phyloP scores from a whole-genome alignment of 495 filamentous ascomycete genomes.

The Penicillium crystallinum region DNA sequence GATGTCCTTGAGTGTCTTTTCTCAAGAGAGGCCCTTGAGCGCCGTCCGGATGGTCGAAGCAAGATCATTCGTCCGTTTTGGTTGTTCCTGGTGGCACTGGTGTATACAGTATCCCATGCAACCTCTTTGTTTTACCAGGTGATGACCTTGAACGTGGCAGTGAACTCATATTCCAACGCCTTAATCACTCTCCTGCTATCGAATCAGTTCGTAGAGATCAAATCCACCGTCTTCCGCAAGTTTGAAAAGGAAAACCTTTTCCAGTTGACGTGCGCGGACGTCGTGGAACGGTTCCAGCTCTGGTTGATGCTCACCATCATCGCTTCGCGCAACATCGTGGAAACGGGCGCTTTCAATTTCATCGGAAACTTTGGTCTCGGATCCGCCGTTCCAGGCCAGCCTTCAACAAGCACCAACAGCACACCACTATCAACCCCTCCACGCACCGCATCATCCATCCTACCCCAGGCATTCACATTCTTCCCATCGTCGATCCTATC shows the following conservation, averaged over 20 bases:
- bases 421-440: conserved; percentile 44
- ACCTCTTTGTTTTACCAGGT: conserved; percentile 93
- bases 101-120: conserved; percentile 83
- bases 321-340: conserved; percentile 88
- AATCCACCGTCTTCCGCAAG: conserved; percentile 93
- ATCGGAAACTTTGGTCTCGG: conserved; percentile 30
- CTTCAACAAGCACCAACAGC: conserved; percentile 40
- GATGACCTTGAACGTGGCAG: conserved; percentile 93
- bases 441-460: conserved; percentile 54
- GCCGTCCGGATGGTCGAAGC: conserved; percentile 80
- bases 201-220: conserved; percentile 98
- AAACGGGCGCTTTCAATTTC: conserved; percentile 62
- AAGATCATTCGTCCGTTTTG: conserved; percentile 88
- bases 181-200: conserved; percentile 85
- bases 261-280: conserved; percentile 90
- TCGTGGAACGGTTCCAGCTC: conserved; percentile 95
- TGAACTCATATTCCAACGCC: conserved; percentile 98
- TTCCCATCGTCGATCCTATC: conserved; percentile 56
- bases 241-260: conserved; percentile 98
- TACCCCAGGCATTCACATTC: conserved; percentile 83
- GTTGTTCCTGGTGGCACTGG: conserved; percentile 81
- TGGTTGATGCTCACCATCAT: conserved; percentile 98
- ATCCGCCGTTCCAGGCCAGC: conserved; percentile 25
- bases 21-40: conserved; percentile 83
- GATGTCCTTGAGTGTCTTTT: conserved; percentile 96